Evolutionary conservation across 495 filamentous ascomycete species (phyloP), one percentile per base, ranked within the genome.

Genomic region (Trichocladium uniseriatum): DNA sequence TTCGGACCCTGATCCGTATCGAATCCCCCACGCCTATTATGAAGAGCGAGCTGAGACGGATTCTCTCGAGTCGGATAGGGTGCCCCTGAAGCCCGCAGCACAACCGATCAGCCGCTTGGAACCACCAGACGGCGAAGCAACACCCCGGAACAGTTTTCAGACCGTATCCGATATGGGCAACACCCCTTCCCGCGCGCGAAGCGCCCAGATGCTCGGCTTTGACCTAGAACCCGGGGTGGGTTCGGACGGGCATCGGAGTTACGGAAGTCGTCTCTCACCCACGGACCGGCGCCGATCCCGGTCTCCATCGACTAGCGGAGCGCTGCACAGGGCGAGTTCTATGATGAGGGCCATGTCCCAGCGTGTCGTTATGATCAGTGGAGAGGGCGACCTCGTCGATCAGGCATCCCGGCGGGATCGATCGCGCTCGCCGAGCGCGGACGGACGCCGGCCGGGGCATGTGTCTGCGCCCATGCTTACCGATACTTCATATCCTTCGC

Each of bases 281-380:
- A 64, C 53, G 29, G 70, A 72, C 22, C 57, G 62, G 32, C 64
- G 65, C 27, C 58, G 73, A 49, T 95, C 90, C 5, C 68, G 76
- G 38, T 67, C 71, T 22, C 61, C 72, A 21, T 69, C 78, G 8
- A 77, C 80, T 10, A 74, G 74, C 42, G 78, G 83, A 36, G 81
- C 88, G 31, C 64, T 94, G 45, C 76, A 77, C 18, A 74, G 87
- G 55, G 87, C 92, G 46, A 86, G 89, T 28, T 94, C 90, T 4
- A 92, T 97, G 59, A 83, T 99, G 66, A 85, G 89, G 56, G 89
- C 89, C 55, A 94, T 97, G 81, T 96, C 94, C 16, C 89, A 95
- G 68, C 89, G 92, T 65, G 89, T 99, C 48, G 92, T 97, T 59
- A 96, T 95, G 62, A 73, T 99, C 49, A 94, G 91, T 69, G 94